Conservation (phyloP, 179 eudicot genomes). For the Silene vulgaris region DNA sequence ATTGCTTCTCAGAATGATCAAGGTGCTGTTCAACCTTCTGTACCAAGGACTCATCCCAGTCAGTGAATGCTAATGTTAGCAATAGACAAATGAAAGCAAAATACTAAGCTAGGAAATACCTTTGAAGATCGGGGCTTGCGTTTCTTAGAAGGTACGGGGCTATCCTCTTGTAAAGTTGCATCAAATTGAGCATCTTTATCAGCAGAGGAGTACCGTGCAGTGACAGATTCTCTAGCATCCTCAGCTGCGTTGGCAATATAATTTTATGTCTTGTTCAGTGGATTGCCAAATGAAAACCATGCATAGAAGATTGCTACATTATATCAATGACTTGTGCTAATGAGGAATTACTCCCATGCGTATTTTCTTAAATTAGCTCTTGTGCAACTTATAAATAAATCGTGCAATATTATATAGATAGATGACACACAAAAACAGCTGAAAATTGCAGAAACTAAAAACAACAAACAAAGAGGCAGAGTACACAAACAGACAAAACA, state of each 20-base stretch:
- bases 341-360: conserved; percentile 7
- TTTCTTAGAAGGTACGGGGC: conserved; percentile 23
- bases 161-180: conserved; percentile 22
- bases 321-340: background rate
- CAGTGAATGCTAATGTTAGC: background rate
- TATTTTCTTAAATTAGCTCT: background rate
- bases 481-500: no score
- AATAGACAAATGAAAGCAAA: background rate
- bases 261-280: conserved; percentile 8
- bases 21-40: conserved; percentile 36
- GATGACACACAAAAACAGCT: background rate
- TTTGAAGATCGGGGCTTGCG: conserved; percentile 28
- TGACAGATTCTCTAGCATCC: conserved; percentile 29
- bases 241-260: conserved; percentile 21
- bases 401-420: background rate
- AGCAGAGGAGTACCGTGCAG: conserved; percentile 23
- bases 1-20: conserved; percentile 34
- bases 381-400: background rate
- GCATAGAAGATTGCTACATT: background rate
- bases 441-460: background rate
- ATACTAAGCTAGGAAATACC: conserved; percentile 16
- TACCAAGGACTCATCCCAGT: conserved; percentile 31
- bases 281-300: background rate
- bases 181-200: conserved; percentile 20
- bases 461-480: no score